phyloP scores from a whole-genome alignment of 108 stramenopile genomes.

The Fistulifera pelliculosa region DNA sequence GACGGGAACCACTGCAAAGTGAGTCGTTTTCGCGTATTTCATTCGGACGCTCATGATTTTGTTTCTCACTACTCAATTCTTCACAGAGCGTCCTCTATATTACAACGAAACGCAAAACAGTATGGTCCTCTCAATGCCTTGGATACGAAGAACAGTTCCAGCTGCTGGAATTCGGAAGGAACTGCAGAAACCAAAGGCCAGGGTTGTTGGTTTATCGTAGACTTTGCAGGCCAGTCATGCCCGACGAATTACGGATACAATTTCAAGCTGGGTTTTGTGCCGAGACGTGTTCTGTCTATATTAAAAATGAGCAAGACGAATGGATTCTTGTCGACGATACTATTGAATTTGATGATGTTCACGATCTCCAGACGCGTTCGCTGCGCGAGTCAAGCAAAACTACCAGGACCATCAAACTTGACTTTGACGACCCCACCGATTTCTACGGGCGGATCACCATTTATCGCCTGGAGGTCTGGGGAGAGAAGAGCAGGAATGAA shows the following conservation, averaged over 20 bases:
- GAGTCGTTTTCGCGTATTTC: too few species aligned
- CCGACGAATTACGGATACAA: conserved; percentile 30
- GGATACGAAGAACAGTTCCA: conserved; percentile 25
- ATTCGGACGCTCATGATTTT: too few species aligned
- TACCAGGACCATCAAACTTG: conserved; percentile 24
- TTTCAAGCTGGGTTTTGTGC: conserved; percentile 55
- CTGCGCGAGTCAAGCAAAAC: conserved; percentile 6
- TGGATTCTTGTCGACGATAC: conserved; percentile 15
- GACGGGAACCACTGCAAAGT: too few species aligned
- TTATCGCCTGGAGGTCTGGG: conserved; percentile 51
- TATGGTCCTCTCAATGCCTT: conserved; percentile 48
- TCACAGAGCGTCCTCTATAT: conserved; percentile 42
- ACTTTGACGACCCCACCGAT: conserved; percentile 35
- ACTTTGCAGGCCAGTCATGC: conserved; percentile 32
- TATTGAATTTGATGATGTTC: conserved; percentile 39
- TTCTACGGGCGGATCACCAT: conserved; percentile 56
- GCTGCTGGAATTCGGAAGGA: conserved; percentile 58
- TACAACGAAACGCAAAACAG: conserved; percentile 42
- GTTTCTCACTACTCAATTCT: background rate
- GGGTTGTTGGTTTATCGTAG: conserved; percentile 21
- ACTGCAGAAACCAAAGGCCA: conserved; percentile 11
- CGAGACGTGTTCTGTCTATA: conserved; percentile 10
- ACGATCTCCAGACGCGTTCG: conserved; percentile 30
- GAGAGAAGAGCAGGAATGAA: conserved; percentile 12
- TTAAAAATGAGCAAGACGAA: background rate